A percentile compares a stretch with the other conserved stretches of the same genome.
These are phyloP conservation scores for Globisporangium heterothallicum DNA, from an alignment of 352 stramenopile species.

Conservation along the genomic window DNA sequence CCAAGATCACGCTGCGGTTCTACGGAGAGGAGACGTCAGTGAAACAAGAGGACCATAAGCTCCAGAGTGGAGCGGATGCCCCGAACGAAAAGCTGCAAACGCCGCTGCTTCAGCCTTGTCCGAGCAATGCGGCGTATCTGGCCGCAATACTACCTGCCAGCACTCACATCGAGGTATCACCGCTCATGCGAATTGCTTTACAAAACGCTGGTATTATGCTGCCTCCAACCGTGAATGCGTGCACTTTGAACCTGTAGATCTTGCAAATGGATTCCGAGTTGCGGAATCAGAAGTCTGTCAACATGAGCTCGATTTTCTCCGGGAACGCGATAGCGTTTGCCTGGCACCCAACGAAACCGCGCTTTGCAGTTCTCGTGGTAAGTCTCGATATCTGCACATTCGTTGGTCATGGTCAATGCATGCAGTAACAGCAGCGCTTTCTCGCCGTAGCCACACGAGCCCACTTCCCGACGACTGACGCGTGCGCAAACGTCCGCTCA, in stretches of 20 bases:
- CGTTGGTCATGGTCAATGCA: neutral
- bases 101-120: conserved; percentile 30
- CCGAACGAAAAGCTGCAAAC: conserved; percentile 34
- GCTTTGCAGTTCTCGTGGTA: conserved; percentile 56
- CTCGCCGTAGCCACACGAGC: conserved; percentile 58
- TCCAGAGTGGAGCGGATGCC: conserved; percentile 39
- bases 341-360: conserved; percentile 46
- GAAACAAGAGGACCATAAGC: conserved; percentile 49
- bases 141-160: conserved; percentile 40
- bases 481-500: conserved; percentile 30
- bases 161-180: conserved; percentile 48
- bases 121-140: conserved; percentile 28
- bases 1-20: conserved; percentile 34
- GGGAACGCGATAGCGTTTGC: conserved; percentile 54
- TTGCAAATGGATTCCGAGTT: conserved; percentile 66
- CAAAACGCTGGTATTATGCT: no score
- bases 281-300: conserved; percentile 57
- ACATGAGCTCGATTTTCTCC: conserved; percentile 49
- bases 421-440: neutral
- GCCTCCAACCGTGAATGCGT: no score
- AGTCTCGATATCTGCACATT: neutral
- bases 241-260: conserved; percentile 24
- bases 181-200: neutral
- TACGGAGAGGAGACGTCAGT: conserved; percentile 45
- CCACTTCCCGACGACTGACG: conserved; percentile 31